Evolutionary conservation across 352 stramenopile species (phyloP).

Genomic region (Saprolegnia diclina): DNA sequence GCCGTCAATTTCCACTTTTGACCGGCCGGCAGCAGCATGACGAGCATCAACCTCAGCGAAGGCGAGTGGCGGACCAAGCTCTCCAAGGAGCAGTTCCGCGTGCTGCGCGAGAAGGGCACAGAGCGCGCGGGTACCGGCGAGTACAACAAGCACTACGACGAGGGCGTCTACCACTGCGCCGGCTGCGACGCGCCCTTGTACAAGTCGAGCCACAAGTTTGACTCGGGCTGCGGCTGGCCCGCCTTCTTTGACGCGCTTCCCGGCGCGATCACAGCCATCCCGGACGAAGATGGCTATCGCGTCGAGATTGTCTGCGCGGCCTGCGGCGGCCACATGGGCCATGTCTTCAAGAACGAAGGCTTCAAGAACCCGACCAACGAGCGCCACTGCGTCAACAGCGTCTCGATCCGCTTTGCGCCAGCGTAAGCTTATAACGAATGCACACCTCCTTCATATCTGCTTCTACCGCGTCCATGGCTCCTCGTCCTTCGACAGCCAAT

Average conservation of each 20-base stretch:
- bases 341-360: constrained; percentile 87
- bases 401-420: constrained; percentile 69
- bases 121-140: constrained; percentile 82
- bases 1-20: no score
- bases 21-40: not conserved
- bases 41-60: constrained; percentile 45
- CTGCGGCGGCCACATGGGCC: constrained; percentile 86
- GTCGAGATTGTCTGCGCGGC: constrained; percentile 87
- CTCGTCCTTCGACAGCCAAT: no score
- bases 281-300: constrained; percentile 62
- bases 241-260: constrained; percentile 88
- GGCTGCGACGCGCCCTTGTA: constrained; percentile 85
- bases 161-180: constrained; percentile 83
- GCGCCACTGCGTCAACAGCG: constrained; percentile 88
- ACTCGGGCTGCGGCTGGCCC: constrained; percentile 87
- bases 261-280: constrained; percentile 71
- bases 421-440: not conserved
- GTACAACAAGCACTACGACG: constrained; percentile 85
- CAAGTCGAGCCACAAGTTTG: constrained; percentile 85
- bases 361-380: constrained; percentile 85
- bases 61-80: constrained; percentile 80
- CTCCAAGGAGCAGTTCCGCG: constrained; percentile 70
- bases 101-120: constrained; percentile 87
- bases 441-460: no score
- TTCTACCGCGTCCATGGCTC: no score